A percentile compares a stretch with the other conserved stretches of the same genome.
Conservation (phyloP, 2,329 filamentous ascomycete genomes). For the Cladosporium halotolerans region DNA sequence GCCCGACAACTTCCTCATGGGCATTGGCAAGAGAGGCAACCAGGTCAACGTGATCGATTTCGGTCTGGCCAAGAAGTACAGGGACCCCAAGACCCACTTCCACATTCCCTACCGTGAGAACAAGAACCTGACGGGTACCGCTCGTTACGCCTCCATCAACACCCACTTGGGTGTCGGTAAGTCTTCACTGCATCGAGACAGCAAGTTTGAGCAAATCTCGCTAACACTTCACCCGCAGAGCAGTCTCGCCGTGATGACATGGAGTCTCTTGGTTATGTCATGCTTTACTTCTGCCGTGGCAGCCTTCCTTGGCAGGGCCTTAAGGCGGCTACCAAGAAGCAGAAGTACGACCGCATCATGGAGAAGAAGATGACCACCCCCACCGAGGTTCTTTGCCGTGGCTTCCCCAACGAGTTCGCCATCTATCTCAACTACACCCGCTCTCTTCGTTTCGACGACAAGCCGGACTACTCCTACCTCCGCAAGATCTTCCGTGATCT, state of each 20-base stretch:
- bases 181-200: constrained; percentile 29
- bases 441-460: constrained; percentile 97
- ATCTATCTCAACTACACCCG: constrained; percentile 99
- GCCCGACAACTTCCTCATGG: constrained; percentile 99
- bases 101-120: constrained; percentile 99
- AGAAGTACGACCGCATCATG: constrained; percentile 99
- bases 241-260: constrained; percentile 99
- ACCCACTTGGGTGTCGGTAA: constrained; percentile 89
- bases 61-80: constrained; percentile 98
- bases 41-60: constrained; percentile 99
- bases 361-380: constrained; percentile 99
- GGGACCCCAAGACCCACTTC: constrained; percentile 99
- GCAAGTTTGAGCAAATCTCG: neutral
- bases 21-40: constrained; percentile 97
- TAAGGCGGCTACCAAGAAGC: constrained; percentile 98
- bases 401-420: constrained; percentile 98
- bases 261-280: constrained; percentile 98
- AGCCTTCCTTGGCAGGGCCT: constrained; percentile 98
- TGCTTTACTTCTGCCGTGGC: constrained; percentile 99
- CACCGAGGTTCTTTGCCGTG: constrained; percentile 95
- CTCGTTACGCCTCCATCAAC: constrained; percentile 98
- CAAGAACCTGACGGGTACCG: constrained; percentile 99
- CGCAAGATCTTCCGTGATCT: constrained; percentile 99
- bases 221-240: constrained; percentile 46
- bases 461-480: constrained; percentile 98